A percentile compares a stretch with the other conserved stretches of the same genome.
These are phyloP conservation scores for Breviolum minutum DNA, from an alignment of 73 alveolate genomes.

Conservation along the genomic window DNA sequence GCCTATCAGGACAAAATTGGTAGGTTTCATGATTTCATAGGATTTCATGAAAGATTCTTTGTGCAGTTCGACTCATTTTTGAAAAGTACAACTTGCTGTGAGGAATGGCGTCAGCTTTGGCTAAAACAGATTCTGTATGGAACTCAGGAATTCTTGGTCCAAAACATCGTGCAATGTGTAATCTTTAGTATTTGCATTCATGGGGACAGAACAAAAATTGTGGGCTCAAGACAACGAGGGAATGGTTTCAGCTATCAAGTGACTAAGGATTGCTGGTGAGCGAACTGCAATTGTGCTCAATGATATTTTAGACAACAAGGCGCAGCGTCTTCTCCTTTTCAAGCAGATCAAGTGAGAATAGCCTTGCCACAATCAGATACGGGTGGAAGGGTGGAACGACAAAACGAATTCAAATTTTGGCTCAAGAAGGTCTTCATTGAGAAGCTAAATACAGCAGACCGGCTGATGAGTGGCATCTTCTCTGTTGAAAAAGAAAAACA, in stretches of 20 bases:
- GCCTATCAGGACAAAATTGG: conserved; percentile 47
- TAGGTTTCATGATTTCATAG: not conserved
- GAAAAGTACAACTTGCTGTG: not conserved
- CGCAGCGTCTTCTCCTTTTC: not conserved
- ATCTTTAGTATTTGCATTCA: not conserved
- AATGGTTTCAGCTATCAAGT: not conserved
- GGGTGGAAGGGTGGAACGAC: too few relatives aligned
- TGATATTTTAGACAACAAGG: conserved; percentile 91
- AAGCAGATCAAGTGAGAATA: too few relatives aligned
- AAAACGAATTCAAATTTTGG: too few relatives aligned
- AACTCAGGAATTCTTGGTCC: not conserved
- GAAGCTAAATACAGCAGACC: too few relatives aligned
- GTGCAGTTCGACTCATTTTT: not conserved
- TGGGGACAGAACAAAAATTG: too few relatives aligned
- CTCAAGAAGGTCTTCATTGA: too few relatives aligned
- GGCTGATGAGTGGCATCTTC: too few relatives aligned
- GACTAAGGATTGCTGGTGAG: conserved; percentile 84
- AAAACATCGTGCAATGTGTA: not conserved
- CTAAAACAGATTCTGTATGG: conserved; percentile 51
- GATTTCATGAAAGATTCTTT: not conserved
- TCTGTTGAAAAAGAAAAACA: too few relatives aligned
- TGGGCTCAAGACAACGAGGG: not conserved
- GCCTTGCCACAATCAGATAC: too few relatives aligned
- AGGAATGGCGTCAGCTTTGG: conserved; percentile 94
- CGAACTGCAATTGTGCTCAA: conserved; percentile 89